These are phyloP conservation scores for Apiospora phragmitis DNA, from an alignment of 2,329 filamentous ascomycete species.

Conservation along the genomic window DNA sequence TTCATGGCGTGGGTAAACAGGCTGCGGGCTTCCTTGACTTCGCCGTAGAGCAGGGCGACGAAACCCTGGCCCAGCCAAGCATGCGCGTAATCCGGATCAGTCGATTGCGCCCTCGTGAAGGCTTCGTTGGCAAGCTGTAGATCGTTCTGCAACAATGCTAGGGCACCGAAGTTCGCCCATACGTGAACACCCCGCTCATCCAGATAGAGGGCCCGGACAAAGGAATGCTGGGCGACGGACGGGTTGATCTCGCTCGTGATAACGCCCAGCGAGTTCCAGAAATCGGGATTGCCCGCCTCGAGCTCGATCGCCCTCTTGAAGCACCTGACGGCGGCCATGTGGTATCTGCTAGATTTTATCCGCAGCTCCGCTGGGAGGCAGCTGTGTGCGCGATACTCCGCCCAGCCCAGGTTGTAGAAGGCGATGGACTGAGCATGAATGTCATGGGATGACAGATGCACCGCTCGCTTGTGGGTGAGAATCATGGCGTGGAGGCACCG, in stretches of 20 bases:
- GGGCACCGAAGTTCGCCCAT: conserved; percentile 88
- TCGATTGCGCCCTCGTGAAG: conserved; percentile 88
- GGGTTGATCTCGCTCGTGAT: conserved; percentile 85
- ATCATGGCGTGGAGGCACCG: conserved; percentile 71
- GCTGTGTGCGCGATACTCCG: conserved; percentile 78
- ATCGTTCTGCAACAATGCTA: conserved; percentile 85
- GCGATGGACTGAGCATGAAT: conserved; percentile 89
- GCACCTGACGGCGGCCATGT: conserved; percentile 80
- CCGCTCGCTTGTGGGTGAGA: conserved; percentile 83
- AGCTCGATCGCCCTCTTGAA: conserved; percentile 97
- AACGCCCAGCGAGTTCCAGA: conserved; percentile 95
- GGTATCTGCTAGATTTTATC: conserved; percentile 65
- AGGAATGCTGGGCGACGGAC: conserved; percentile 87
- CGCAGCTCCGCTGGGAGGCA: conserved; percentile 56
- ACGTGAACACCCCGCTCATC: conserved; percentile 82
- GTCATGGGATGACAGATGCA: conserved; percentile 72
- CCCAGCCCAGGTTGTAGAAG: conserved; percentile 96
- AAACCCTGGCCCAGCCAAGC: conserved; percentile 94
- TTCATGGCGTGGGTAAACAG: conserved; percentile 95
- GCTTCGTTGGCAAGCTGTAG: conserved; percentile 83
- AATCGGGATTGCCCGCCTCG: conserved; percentile 90
- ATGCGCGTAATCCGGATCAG: conserved; percentile 89
- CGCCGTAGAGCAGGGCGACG: conserved; percentile 74
- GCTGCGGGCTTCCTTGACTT: conserved; percentile 73
- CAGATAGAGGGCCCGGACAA: conserved; percentile 87